Conservation (phyloP, 352 stramenopile species). For the Pythium brachiatum region DNA sequence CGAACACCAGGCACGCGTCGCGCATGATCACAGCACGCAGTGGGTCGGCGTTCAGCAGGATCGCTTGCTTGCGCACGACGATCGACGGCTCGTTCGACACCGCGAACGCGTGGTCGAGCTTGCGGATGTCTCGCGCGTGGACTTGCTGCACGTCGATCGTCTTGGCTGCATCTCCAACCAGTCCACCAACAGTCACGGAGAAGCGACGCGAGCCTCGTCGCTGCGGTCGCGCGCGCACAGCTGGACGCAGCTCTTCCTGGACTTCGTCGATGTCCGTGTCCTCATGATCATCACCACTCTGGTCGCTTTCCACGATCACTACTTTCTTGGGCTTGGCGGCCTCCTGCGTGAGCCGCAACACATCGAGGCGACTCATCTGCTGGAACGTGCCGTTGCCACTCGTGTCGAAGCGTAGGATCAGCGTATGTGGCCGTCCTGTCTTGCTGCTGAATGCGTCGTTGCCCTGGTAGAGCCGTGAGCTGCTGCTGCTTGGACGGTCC, state of each 20-base stretch:
- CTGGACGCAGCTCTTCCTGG: not conserved
- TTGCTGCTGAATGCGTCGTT: slow-evolving; percentile 26
- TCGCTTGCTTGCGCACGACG: slow-evolving; percentile 70
- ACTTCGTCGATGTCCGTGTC: slow-evolving; percentile 2
- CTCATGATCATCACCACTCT: slow-evolving; percentile 9
- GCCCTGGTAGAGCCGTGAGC: slow-evolving; percentile 14
- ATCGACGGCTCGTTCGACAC: slow-evolving; percentile 76
- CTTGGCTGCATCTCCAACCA: slow-evolving; percentile 6
- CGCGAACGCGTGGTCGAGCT: slow-evolving; percentile 71
- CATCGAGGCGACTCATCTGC: slow-evolving; percentile 58
- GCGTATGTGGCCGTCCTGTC: slow-evolving; percentile 16
- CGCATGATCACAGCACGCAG: slow-evolving; percentile 76
- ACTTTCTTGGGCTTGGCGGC: slow-evolving; percentile 25
- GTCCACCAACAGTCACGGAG: not conserved
- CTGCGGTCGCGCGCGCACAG: slow-evolving; percentile 6
- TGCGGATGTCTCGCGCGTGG: slow-evolving; percentile 71
- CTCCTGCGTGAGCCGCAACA: slow-evolving; percentile 58
- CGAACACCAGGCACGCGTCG: slow-evolving; percentile 36
- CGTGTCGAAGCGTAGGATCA: slow-evolving; percentile 42
- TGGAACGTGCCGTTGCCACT: slow-evolving; percentile 53
- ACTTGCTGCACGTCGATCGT: slow-evolving; percentile 43
- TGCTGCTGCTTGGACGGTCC: slow-evolving; percentile 14
- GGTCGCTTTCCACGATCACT: not conserved
- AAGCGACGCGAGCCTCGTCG: not conserved
- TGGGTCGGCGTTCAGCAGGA: slow-evolving; percentile 77